phyloP scores from a whole-genome alignment of 805 yeast species.

The Ogataea saltuana region DNA sequence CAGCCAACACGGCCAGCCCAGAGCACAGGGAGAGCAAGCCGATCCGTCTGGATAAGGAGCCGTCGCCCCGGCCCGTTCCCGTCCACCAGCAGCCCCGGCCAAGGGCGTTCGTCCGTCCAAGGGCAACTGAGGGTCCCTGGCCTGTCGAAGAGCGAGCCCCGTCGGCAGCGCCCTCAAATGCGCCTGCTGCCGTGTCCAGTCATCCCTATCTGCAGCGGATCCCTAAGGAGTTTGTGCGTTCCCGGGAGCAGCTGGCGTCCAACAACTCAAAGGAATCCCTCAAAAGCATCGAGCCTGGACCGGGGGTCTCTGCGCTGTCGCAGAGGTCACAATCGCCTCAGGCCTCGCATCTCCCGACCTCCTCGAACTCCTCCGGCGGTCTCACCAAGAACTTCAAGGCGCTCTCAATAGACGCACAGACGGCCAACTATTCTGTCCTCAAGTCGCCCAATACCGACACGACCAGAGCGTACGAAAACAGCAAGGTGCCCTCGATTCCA shows the following conservation, averaged over 20 bases:
- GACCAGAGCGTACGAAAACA: neutral
- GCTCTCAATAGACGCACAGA: neutral
- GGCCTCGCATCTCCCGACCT: neutral
- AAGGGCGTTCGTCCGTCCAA: too few species aligned
- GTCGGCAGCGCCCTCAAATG: neutral
- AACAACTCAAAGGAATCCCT: too few species aligned
- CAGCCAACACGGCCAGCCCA: neutral
- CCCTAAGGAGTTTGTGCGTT: conserved; percentile 6
- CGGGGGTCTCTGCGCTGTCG: too few species aligned
- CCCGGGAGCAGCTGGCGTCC: too few species aligned
- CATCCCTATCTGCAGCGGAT: conserved; percentile 11
- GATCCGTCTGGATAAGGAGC: too few species aligned
- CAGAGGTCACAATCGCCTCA: conserved; percentile 1
- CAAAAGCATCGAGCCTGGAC: too few species aligned
- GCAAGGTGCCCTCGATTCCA: conserved; percentile 10
- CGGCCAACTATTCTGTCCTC: neutral
- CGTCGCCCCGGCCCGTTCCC: too few species aligned
- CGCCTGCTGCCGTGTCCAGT: neutral
- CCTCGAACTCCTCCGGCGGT: neutral
- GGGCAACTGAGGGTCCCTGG: too few species aligned
- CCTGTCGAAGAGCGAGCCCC: too few species aligned
- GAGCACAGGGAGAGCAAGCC: neutral
- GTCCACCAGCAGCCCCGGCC: too few species aligned
- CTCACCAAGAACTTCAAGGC: neutral
- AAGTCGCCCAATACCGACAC: neutral